Evolutionary conservation across 345 rosid genomes (phyloP).

Genomic region (Eucalyptus polyanthemos): DNA sequence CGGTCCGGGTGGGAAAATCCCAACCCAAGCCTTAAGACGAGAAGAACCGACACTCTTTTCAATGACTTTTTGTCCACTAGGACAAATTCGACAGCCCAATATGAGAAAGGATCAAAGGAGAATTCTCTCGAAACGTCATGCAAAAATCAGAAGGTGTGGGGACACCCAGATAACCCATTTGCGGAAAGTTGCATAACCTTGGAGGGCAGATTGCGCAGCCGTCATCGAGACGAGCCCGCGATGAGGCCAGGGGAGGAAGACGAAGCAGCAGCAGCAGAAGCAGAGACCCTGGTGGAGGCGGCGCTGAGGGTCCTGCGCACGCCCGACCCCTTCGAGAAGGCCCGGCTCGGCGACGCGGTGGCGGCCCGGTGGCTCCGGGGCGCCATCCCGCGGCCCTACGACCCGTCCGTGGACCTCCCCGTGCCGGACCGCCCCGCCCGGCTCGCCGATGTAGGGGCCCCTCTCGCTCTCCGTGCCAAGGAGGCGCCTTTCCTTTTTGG

Average conservation of each 20-base stretch:
- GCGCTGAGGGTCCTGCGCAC: constrained; percentile 69
- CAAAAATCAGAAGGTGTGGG: background rate
- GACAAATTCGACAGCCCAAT: background rate
- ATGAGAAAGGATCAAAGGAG: background rate
- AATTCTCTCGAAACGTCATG: background rate
- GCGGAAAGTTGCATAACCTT: background rate
- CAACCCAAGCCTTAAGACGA: background rate
- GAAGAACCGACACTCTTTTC: background rate
- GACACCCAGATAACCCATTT: background rate
- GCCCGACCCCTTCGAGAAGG: constrained; percentile 72
- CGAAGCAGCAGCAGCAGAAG: background rate
- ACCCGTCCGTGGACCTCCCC: constrained; percentile 30
- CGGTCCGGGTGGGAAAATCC: background rate
- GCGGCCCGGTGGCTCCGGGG: constrained; percentile 84
- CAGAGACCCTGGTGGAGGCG: constrained; percentile 62
- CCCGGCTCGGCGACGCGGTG: constrained; percentile 51
- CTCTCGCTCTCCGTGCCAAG: background rate
- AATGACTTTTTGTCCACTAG: background rate
- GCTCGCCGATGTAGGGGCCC: constrained; percentile 33
- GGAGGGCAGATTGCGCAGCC: background rate
- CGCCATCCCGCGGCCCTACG: constrained; percentile 36
- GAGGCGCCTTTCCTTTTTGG: background rate
- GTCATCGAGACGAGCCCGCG: background rate
- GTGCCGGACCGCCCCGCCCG: constrained; percentile 78
- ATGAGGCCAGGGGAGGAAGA: background rate